A percentile compares a stretch with the other conserved stretches of the same genome.
These are phyloP conservation scores for Fusarium tupiense DNA, from an alignment of 2,329 filamentous ascomycete genomes.

Conservation along the genomic window DNA sequence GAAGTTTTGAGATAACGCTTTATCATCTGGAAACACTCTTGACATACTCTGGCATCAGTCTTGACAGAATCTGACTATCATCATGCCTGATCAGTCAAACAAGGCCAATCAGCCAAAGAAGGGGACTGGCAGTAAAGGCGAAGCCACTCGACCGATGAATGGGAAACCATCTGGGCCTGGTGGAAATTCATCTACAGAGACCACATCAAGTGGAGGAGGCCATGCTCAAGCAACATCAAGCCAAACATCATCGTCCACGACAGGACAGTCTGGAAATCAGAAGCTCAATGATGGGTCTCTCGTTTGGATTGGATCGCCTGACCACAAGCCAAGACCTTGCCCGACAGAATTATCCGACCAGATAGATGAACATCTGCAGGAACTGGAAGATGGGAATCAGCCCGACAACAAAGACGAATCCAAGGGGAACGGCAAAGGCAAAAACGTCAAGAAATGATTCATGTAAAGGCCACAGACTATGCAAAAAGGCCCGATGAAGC, in stretches of 20 bases:
- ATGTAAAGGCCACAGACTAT: neutral
- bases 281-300: no score
- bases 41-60: neutral
- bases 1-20: neutral
- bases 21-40: neutral
- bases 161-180: neutral
- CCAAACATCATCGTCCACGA: neutral
- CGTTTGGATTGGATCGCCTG: no score
- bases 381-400: neutral
- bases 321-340: no score
- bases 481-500: neutral
- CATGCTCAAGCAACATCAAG: neutral
- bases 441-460: neutral
- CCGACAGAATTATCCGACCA: no score
- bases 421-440: no score
- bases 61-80: neutral
- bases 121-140: neutral
- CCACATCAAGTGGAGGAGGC: neutral
- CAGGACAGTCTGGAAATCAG: no score
- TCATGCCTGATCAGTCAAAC: neutral
- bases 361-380: no score
- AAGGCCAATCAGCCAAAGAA: neutral
- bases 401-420: neutral
- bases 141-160: no score
- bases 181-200: neutral